phyloP scores from a whole-genome alignment of 495 filamentous ascomycete genomes.

The Aspergillus sclerotioniger region DNA sequence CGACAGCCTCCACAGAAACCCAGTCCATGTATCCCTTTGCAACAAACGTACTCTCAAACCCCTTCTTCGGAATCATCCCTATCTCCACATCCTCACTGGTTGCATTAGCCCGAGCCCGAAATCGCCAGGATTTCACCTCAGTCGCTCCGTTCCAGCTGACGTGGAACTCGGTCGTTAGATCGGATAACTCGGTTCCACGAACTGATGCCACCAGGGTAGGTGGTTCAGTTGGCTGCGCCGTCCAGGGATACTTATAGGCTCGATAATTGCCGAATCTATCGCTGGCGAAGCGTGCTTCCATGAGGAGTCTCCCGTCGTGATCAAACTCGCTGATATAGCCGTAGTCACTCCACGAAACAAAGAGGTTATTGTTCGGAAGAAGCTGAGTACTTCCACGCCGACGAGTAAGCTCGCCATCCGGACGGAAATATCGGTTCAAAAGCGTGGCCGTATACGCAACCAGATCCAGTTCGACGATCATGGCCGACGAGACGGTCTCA shows the following conservation, averaged over 20 bases:
- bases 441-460: constrained; percentile 37
- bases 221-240: constrained; percentile 13
- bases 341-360: constrained; percentile 50
- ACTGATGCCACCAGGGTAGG: constrained; percentile 7
- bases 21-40: constrained; percentile 15
- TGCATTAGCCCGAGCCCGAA: constrained; percentile 7
- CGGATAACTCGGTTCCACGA: constrained; percentile 12
- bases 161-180: constrained; percentile 16
- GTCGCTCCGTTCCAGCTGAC: constrained; percentile 23
- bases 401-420: constrained; percentile 36
- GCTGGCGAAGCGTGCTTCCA: constrained; percentile 21
- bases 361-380: constrained; percentile 43
- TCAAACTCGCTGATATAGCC: constrained; percentile 48
- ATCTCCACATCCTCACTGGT: neutral
- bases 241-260: constrained; percentile 22
- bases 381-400: constrained; percentile 53
- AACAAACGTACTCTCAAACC: constrained; percentile 14
- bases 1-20: constrained; percentile 18
- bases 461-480: constrained; percentile 45
- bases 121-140: constrained; percentile 16
- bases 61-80: constrained; percentile 9
- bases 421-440: constrained; percentile 25
- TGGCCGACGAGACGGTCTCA: constrained; percentile 37
- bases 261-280: constrained; percentile 18
- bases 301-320: constrained; percentile 40